These are phyloP conservation scores for Argentina anserina DNA, from an alignment of 306 rosid species.

Conservation along the genomic window DNA sequence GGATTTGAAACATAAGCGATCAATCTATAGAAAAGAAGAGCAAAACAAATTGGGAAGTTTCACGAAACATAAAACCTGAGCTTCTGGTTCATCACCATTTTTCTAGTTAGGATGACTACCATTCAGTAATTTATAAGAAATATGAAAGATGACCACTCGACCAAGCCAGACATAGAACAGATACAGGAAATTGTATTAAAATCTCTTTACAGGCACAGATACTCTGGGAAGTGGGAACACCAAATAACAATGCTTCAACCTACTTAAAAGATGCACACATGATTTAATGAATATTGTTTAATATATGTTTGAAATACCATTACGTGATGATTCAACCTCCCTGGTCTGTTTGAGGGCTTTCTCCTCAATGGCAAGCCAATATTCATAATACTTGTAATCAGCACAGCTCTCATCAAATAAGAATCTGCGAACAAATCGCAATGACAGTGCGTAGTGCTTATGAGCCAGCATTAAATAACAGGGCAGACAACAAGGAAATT, in stretches of 20 bases:
- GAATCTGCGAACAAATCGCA: slow-evolving; percentile 56
- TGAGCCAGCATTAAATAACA: no score
- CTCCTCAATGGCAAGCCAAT: slow-evolving; percentile 80
- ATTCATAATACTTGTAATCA: slow-evolving; percentile 86
- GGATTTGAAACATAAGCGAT: no score
- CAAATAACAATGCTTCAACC: not conserved
- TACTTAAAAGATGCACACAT: not conserved
- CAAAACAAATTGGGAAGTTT: not conserved
- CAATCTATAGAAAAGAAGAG: not conserved
- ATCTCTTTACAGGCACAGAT: not conserved
- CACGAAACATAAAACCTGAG: not conserved
- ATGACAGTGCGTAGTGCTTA: slow-evolving; percentile 11
- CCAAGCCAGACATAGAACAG: not conserved
- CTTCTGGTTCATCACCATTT: not conserved
- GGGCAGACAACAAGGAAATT: not conserved
- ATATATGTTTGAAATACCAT: slow-evolving; percentile 26
- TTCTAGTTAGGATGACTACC: not conserved
- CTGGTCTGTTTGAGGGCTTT: slow-evolving; percentile 45
- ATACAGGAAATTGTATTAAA: not conserved
- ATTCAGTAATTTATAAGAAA: not conserved
- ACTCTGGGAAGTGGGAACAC: not conserved
- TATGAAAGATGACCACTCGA: not conserved
- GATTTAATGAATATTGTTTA: not conserved
- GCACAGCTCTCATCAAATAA: slow-evolving; percentile 69
- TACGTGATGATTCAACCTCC: slow-evolving; percentile 49